phyloP scores from a whole-genome alignment of 805 yeast genomes.

The Cyberlindnera lachancei region DNA sequence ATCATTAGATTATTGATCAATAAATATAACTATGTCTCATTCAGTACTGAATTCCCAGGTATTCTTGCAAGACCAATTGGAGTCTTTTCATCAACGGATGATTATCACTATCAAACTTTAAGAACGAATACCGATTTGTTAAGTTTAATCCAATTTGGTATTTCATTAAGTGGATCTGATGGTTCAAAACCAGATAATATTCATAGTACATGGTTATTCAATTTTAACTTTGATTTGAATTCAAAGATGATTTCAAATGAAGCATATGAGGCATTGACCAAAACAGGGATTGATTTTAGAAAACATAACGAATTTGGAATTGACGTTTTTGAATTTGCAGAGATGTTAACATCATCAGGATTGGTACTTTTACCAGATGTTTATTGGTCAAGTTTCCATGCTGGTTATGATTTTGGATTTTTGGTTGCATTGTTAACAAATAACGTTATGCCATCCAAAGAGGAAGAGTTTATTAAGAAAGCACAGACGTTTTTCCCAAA shows the following conservation, averaged over 20 bases:
- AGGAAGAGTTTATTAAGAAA: conserved; percentile 69
- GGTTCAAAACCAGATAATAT: conserved; percentile 64
- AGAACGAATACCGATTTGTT: conserved; percentile 85
- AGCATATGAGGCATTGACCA: conserved; percentile 69
- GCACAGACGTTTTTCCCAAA: conserved; percentile 69
- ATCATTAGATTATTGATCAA: conserved; percentile 51
- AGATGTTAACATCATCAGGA: conserved; percentile 79
- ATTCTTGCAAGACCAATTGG: conserved; percentile 96
- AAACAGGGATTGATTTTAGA: conserved; percentile 76
- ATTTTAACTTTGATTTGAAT: conserved; percentile 71
- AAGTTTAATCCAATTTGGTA: conserved; percentile 79
- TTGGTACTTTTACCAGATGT: conserved; percentile 57
- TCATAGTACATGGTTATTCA: conserved; percentile 92
- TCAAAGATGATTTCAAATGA: conserved; percentile 84
- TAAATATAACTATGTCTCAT: conserved; percentile 51
- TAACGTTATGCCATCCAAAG: conserved; percentile 70
- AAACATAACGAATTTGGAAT: conserved; percentile 73
- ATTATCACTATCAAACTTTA: conserved; percentile 93
- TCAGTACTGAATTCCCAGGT: conserved; percentile 94
- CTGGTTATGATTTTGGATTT: conserved; percentile 93
- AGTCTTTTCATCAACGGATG: conserved; percentile 77
- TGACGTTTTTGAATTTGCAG: conserved; percentile 73
- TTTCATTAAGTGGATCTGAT: conserved; percentile 60
- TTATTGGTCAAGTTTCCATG: conserved; percentile 88
- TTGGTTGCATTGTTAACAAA: conserved; percentile 70